Evolutionary conservation across 192 early-diverging fungal species (phyloP), one percentile per base, ranked within the genome.

Genomic region (Dissophora ornata): DNA sequence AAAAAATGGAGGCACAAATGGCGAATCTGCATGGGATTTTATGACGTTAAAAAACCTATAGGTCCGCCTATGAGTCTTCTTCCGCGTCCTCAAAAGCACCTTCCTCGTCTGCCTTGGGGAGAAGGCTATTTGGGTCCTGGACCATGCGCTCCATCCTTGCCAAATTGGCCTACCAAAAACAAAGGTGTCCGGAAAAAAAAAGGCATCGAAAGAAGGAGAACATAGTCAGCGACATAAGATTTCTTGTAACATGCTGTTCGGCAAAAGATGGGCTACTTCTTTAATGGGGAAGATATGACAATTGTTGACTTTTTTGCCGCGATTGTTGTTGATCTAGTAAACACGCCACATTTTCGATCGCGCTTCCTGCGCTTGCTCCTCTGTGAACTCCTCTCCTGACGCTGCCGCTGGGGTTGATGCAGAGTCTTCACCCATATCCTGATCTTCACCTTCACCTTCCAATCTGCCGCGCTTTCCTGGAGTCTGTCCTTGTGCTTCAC

Each of bases 261-360:
- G 13, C 36, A 38, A 38, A 13, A 38, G 36, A 13, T 38, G 13
- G 6, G 7, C 13, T 13, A 9, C 36, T 38, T 38, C 13, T 13
- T 13, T 24, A 11, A 24, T 49, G 3, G 18, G 47, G 28, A 18
- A 3, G 28, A 12, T 3, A 52, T 52, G 15, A 45, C 10, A 45
- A n/a, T 16, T 12, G 30, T 4, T 25, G 13, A 9, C 13, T 38
- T 38, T 13, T 30, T 52, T 2, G 13, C 25, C 13, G 16, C 28
- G 28, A 12, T 52, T 30, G 13, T 28, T 52, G 25, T 28, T 55
- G 16, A 6, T 34, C 62, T 52, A 75, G 44, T 75, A 66, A 53
- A 33, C 56, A 0, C 70, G 53, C 70, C 70, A 73, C 70, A 73
- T 73, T 51, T 73, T 73, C 33, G 70, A 64, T 24, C 70, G 61